Evolutionary conservation across 2,329 filamentous ascomycete species (phyloP).

Genomic region (Niveomyces coronatus): DNA sequence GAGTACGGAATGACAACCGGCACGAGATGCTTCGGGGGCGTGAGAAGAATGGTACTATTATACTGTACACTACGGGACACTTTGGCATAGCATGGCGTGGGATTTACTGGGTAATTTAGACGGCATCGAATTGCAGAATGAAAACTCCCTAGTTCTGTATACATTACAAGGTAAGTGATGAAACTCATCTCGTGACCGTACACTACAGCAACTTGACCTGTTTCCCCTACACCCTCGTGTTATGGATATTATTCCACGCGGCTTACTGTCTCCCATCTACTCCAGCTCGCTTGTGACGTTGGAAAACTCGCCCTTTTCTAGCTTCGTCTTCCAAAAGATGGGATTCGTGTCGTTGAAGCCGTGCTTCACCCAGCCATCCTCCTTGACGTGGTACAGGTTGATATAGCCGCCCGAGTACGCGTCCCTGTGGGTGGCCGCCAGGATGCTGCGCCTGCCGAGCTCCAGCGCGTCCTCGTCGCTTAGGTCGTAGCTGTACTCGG

Average conservation of each 20-base stretch:
- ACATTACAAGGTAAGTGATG: no score
- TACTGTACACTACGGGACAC: neutral
- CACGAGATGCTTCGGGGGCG: neutral
- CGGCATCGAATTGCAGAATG: neutral
- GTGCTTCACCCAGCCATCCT: conserved; percentile 97
- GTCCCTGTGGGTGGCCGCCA: conserved; percentile 93
- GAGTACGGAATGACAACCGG: neutral
- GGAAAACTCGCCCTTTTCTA: conserved; percentile 96
- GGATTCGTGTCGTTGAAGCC: conserved; percentile 97
- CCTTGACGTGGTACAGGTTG: conserved; percentile 98
- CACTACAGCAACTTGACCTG: no score
- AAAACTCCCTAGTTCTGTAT: conserved; percentile 5
- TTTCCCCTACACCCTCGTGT: no score
- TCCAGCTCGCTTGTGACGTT: conserved; percentile 77
- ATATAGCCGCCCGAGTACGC: conserved; percentile 98
- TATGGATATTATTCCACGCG: no score
- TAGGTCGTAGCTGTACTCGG: conserved; percentile 87
- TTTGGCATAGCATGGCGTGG: no score
- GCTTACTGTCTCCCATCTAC: conserved; percentile 21
- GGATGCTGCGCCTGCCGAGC: conserved; percentile 81
- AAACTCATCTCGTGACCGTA: no score
- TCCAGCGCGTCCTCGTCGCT: conserved; percentile 80
- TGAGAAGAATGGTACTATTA: neutral
- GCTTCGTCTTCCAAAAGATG: conserved; percentile 99
- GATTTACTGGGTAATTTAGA: no score